A percentile compares a stretch with the other conserved stretches of the same genome.
Evolutionary conservation across 441 rosid species (phyloP).

Genomic region (Erodium texanum): DNA sequence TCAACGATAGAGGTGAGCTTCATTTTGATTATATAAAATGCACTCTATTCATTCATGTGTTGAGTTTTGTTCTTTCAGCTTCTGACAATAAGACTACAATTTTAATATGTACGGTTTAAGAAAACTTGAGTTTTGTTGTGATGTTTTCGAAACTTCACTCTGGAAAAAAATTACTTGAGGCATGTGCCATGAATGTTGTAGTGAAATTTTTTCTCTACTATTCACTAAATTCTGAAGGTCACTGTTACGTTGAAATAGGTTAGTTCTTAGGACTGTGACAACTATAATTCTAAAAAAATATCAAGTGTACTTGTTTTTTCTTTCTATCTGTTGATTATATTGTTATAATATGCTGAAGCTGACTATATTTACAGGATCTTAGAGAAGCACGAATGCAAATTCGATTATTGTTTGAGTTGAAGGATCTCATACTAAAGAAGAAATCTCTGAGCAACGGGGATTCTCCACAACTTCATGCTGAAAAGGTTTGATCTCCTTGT

Average conservation of each 20-base stretch:
- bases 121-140: neutral
- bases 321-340: neutral
- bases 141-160: neutral
- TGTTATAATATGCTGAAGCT: conserved; percentile 8
- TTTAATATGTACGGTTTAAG: neutral
- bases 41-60: neutral
- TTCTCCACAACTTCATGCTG: conserved; percentile 47
- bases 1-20: conserved; percentile 44
- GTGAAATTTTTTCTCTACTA: neutral
- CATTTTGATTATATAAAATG: conserved; percentile 11
- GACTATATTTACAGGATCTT: conserved; percentile 40
- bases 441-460: conserved; percentile 56
- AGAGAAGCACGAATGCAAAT: conserved; percentile 54
- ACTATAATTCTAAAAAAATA: neutral
- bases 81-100: conserved; percentile 1
- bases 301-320: neutral
- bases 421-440: conserved; percentile 61
- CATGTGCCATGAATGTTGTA: neutral
- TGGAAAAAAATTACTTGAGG: neutral
- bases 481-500: conserved; percentile 44
- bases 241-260: neutral
- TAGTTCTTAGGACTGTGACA: neutral
- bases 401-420: conserved; percentile 52
- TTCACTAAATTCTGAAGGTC: neutral
- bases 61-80: neutral